These are phyloP conservation scores for Diplodia mutila DNA, from an alignment of 2,329 filamentous ascomycete genomes.

Conservation along the genomic window DNA sequence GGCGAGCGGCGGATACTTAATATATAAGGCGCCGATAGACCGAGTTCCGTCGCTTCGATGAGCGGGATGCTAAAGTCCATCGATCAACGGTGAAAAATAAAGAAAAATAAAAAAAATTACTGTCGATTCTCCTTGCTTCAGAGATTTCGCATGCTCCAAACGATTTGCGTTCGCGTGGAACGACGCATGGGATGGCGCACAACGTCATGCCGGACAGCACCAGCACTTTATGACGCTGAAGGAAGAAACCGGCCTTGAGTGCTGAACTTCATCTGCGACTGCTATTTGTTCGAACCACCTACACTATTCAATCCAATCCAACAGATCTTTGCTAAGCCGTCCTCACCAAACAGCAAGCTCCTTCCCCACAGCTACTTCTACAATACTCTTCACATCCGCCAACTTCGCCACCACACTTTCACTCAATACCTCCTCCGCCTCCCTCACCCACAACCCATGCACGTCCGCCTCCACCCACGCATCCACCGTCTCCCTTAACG, in stretches of 20 bases:
- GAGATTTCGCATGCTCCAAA: too few relatives aligned
- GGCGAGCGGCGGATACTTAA: too few relatives aligned
- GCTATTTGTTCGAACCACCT: too few relatives aligned
- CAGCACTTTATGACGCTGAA: neutral
- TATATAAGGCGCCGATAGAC: too few relatives aligned
- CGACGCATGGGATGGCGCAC: too few relatives aligned
- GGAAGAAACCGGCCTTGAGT: neutral
- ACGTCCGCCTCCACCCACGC: constrained; percentile 32
- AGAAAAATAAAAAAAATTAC: too few relatives aligned
- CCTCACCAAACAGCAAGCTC: neutral
- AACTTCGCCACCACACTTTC: constrained; percentile 28
- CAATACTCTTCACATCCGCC: constrained; percentile 9
- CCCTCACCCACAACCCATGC: constrained; percentile 45
- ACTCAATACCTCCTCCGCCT: constrained; percentile 40
- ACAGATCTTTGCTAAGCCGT: neutral
- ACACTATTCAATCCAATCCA: too few relatives aligned
- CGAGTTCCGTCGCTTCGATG: too few relatives aligned
- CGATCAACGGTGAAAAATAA: too few relatives aligned
- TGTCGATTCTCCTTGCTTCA: too few relatives aligned
- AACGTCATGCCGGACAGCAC: neutral
- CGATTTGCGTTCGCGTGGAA: neutral
- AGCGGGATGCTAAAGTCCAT: too few relatives aligned
- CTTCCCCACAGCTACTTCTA: neutral
- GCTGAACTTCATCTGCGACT: neutral
- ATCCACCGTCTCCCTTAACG: constrained; percentile 35